phyloP scores from a whole-genome alignment of 208 protist genomes.

The Leishmania braziliensis region DNA sequence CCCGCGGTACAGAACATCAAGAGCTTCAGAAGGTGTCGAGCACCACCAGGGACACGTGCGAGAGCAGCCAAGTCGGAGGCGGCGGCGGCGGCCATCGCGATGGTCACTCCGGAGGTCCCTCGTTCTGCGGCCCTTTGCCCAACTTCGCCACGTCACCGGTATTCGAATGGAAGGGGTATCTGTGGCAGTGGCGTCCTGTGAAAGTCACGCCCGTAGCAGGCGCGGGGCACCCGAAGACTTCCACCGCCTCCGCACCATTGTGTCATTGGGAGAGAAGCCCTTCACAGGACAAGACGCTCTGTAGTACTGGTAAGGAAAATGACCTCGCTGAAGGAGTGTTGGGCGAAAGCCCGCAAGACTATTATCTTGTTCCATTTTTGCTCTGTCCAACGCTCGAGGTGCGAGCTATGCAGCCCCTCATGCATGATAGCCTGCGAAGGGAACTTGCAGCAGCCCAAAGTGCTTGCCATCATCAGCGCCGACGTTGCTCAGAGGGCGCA shows the following conservation, averaged over 20 bases:
- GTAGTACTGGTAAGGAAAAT: too few relatives aligned
- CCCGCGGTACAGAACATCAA: not conserved
- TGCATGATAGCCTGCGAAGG: constrained; percentile 5
- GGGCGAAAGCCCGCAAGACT: not conserved
- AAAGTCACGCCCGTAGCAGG: not conserved
- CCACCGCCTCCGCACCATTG: not conserved
- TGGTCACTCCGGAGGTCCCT: not conserved
- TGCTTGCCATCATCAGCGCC: not conserved
- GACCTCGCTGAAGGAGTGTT: not conserved
- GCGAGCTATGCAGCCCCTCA: constrained; percentile 12
- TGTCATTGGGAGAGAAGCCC: too few relatives aligned
- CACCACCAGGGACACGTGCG: not conserved
- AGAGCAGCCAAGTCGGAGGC: not conserved
- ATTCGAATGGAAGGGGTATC: constrained; percentile 40
- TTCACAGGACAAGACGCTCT: not conserved
- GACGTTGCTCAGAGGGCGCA: not conserved
- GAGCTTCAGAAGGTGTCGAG: not conserved
- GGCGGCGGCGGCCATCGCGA: not conserved
- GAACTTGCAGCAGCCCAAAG: constrained; percentile 1
- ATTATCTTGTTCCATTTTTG: constrained; percentile 55
- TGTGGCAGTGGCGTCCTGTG: constrained; percentile 77
- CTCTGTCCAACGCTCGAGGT: constrained; percentile 34
- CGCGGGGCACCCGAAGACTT: not conserved
- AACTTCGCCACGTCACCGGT: constrained; percentile 52
- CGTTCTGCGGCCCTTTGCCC: constrained; percentile 20